Base-by-base conservation (phyloP, 2,329 filamentous ascomycete species). In the Knufia petricola region DNA sequence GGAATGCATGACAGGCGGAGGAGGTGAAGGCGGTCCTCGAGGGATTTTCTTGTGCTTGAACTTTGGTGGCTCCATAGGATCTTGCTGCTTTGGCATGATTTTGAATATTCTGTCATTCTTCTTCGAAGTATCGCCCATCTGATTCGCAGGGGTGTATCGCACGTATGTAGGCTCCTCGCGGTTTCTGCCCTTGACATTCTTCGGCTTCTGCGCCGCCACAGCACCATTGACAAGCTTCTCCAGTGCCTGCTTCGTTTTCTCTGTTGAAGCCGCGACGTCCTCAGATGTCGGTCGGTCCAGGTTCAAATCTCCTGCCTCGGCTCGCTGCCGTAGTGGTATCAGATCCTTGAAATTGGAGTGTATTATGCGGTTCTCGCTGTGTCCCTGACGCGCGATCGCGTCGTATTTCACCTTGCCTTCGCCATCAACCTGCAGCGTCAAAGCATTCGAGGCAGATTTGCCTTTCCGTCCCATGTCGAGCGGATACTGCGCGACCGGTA, bases 31-130 rank as follows among this genome's bases (percentile, higher is more conserved):
- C 8, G 92, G 89, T 30, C 90, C 89, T 59, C 87, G 79, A 8
- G 90, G 55, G 50, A 98, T 94, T 70, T 95, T 95, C 75, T 96
- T 96, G 71, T 95, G 87, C 69, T 96, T 96, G 72, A 96, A 95
- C 62, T 95, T 96, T 1, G 92, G 90, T 1, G 92, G 92, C 63
- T 95, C 90, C 84, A 95, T 85, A 0, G 92, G 92, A 67, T 98
- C 92, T 58, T 84, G 77, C 65, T 96, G 90, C 49, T 87, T 77
- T 66, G 95, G 87, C 31, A 95, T 87, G 67, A 98, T 96, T 73
- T 96, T 96, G 79, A 98, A 94, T 56, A 98, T 95, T 12, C 92
- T 82, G 61, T 96, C 89, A 60, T 88, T 87, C 70, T 95, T 94
- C 66, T 82, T 84, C 32, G 78, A 81, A 20, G 73, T 79, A 64